phyloP scores from a whole-genome alignment of 306 rosid genomes.

The Quercus variabilis region DNA sequence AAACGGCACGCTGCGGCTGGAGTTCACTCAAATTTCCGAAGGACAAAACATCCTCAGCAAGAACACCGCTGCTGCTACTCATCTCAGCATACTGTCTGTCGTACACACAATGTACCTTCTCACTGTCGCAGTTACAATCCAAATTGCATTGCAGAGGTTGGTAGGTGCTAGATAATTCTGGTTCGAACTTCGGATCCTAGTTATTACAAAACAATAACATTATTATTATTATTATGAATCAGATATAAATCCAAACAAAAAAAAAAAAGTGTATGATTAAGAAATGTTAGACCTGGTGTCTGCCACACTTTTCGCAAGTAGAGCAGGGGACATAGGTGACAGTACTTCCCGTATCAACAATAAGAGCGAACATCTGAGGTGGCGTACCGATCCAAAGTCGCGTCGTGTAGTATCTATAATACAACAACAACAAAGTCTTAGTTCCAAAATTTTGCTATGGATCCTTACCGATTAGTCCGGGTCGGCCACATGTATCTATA shows the following conservation, averaged over 20 bases:
- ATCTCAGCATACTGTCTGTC: conserved; percentile 94
- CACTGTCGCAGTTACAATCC: conserved; percentile 67
- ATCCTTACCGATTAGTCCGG: no score
- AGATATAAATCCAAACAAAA: not conserved
- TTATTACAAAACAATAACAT: conserved; percentile 9
- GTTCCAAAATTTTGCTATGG: no score
- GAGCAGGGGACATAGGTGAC: conserved; percentile 96
- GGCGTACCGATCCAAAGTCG: conserved; percentile 97
- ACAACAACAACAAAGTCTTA: no score
- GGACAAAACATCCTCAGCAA: conserved; percentile 78
- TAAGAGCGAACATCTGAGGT: conserved; percentile 85
- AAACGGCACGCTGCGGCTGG: conserved; percentile 71
- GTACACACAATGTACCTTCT: conserved; percentile 59
- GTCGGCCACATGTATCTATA: no score
- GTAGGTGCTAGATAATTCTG: conserved; percentile 71
- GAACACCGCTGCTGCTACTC: conserved; percentile 90
- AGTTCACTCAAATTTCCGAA: conserved; percentile 80
- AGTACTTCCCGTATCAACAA: conserved; percentile 96
- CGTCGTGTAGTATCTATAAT: conserved; percentile 73
- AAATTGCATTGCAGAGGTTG: conserved; percentile 68
- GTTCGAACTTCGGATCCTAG: conserved; percentile 86
- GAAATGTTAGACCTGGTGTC: conserved; percentile 42
- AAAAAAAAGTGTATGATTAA: not conserved
- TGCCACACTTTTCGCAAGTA: conserved; percentile 77
- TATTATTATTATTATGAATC: not conserved